These are phyloP conservation scores for Furcasterigmium furcatum DNA, from an alignment of 2,329 filamentous ascomycete species.

Conservation along the genomic window DNA sequence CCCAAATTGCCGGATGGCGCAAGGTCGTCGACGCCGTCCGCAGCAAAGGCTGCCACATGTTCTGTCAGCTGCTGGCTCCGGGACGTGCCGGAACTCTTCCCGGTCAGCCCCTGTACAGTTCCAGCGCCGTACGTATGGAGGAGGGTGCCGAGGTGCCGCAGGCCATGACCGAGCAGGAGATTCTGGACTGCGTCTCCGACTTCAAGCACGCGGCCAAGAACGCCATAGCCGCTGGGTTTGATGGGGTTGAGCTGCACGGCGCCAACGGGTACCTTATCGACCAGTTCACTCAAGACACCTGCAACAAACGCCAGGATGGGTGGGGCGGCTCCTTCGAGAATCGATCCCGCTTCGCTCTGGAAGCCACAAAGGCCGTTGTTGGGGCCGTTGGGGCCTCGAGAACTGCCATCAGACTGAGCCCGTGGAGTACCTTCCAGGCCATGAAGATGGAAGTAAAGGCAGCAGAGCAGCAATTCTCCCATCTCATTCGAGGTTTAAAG, in stretches of 20 bases:
- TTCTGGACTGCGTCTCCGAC: conserved; percentile 54
- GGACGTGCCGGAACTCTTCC: no score
- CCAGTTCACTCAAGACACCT: conserved; percentile 53
- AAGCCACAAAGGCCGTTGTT: conserved; percentile 54
- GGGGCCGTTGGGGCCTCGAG: conserved; percentile 43
- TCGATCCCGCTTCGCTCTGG: conserved; percentile 42
- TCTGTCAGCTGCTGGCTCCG: conserved; percentile 60
- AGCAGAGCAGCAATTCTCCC: conserved; percentile 58
- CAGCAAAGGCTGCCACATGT: conserved; percentile 38
- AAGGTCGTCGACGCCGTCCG: conserved; percentile 19
- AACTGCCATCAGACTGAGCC: conserved; percentile 54
- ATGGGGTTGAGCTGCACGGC: conserved; percentile 61
- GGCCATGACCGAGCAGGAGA: conserved; percentile 62
- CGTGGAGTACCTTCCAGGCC: conserved; percentile 57
- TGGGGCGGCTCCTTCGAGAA: conserved; percentile 55
- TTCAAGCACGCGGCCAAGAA: conserved; percentile 51
- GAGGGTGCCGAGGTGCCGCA: conserved; percentile 50
- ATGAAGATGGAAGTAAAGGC: conserved; percentile 63
- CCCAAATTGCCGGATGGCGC: conserved; percentile 16
- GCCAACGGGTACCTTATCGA: conserved; percentile 60
- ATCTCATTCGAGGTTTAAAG: conserved; percentile 49
- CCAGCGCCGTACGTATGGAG: conserved; percentile 30
- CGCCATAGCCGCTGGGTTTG: conserved; percentile 61
- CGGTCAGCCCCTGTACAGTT: no score
- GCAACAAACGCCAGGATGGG: conserved; percentile 45